A percentile compares a stretch with the other conserved stretches of the same genome.
Evolutionary conservation across 805 yeast genomes (phyloP).

Genomic region (Yamadazyma kitorensis): DNA sequence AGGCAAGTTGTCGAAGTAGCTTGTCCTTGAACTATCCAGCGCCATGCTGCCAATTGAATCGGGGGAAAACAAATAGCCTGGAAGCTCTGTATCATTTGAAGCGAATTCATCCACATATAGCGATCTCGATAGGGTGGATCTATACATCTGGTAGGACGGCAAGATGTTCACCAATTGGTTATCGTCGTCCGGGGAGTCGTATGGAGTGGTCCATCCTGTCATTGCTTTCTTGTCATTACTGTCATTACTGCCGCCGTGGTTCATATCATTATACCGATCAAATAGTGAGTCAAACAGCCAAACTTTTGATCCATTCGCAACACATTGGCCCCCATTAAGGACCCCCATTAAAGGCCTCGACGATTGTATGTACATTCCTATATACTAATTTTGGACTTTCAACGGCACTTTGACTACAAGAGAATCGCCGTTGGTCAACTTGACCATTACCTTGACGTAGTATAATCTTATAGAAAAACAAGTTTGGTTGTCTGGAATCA

Average conservation of each 20-base stretch:
- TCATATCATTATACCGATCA: no score
- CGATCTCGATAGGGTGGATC: constrained; percentile 21
- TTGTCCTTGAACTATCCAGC: constrained; percentile 1
- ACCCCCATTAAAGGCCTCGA: no score
- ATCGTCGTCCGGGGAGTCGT: no score
- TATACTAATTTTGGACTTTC: constrained; percentile 19
- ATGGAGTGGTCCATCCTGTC: no score
- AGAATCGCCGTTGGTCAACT: constrained; percentile 26
- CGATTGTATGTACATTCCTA: no score
- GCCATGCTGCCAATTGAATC: neutral
- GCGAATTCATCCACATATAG: constrained; percentile 12
- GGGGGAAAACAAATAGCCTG: constrained; percentile 27
- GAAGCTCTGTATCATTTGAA: constrained; percentile 28
- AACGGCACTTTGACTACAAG: constrained; percentile 36
- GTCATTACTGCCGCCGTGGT: no score
- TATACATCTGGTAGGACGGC: constrained; percentile 41
- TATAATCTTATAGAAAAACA: constrained; percentile 36
- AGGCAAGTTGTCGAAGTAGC: constrained; percentile 7
- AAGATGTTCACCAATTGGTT: constrained; percentile 33
- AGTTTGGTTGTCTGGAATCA: constrained; percentile 40
- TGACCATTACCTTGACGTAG: constrained; percentile 30
- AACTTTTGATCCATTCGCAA: no score
- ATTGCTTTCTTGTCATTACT: no score
- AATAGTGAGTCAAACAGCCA: no score
- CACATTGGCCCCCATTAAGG: no score